Percentiles rank a stretch among this genome's conserved stretches.
Evolutionary conservation across 2,329 filamentous ascomycete species (phyloP).

Genomic region (Alternaria sp.): DNA sequence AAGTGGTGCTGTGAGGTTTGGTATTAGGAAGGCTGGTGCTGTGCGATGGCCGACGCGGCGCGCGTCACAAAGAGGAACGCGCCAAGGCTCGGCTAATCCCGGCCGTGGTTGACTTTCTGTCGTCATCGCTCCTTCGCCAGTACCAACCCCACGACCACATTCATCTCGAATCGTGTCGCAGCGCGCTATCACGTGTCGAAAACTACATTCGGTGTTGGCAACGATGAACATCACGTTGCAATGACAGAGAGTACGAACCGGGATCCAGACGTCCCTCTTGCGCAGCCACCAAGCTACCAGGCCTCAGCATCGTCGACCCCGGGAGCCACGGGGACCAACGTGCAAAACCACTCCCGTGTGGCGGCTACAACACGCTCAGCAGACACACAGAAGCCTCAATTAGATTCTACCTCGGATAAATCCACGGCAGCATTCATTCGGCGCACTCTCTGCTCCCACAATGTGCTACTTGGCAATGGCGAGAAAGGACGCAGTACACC

Average conservation of each 20-base stretch:
- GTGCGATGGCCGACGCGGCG: background rate
- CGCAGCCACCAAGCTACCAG: slow-evolving; percentile 29
- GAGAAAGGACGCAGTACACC: slow-evolving; percentile 65
- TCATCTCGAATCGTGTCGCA: slow-evolving; percentile 9
- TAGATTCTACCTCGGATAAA: slow-evolving; percentile 69
- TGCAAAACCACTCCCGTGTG: slow-evolving; percentile 23
- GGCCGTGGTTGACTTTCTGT: slow-evolving; percentile 13
- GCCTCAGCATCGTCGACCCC: slow-evolving; percentile 19
- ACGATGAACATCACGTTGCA: slow-evolving; percentile 25
- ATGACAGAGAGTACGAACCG: slow-evolving; percentile 39
- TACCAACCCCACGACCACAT: slow-evolving; percentile 12
- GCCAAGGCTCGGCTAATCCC: slow-evolving; percentile 30
- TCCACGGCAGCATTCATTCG: slow-evolving; percentile 83
- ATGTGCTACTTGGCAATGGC: slow-evolving; percentile 54
- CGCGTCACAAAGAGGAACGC: slow-evolving; percentile 1
- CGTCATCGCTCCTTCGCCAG: slow-evolving; percentile 21
- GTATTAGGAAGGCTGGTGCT: background rate
- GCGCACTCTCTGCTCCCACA: slow-evolving; percentile 79
- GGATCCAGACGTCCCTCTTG: slow-evolving; percentile 27
- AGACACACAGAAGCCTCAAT: slow-evolving; percentile 34
- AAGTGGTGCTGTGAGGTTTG: background rate
- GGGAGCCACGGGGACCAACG: slow-evolving; percentile 15
- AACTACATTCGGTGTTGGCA: background rate
- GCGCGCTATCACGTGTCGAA: slow-evolving; percentile 20
- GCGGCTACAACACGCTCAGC: slow-evolving; percentile 20